phyloP scores from a whole-genome alignment of 2,329 filamentous ascomycete species.

The Cryphonectria japonica region DNA sequence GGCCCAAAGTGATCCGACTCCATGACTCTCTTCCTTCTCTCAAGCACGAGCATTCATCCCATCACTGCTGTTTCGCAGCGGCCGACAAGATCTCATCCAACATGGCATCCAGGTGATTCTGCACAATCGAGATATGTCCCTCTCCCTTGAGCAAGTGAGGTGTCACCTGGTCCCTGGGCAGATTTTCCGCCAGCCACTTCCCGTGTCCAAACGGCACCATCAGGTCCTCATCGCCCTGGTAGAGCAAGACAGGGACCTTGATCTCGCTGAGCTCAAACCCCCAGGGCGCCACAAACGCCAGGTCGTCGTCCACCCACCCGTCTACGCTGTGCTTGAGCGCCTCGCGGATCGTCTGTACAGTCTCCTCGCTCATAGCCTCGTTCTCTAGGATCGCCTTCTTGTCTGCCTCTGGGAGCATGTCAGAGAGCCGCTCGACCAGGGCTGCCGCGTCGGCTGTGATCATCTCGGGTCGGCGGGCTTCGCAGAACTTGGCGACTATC shows the following conservation, averaged over 20 bases:
- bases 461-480: conserved; percentile 15
- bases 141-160: conserved; percentile 32
- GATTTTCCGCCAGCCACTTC: conserved; percentile 32
- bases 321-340: conserved; percentile 30
- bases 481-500: conserved; percentile 9
- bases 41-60: too few species aligned
- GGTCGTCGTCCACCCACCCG: conserved; percentile 36
- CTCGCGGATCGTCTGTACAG: conserved; percentile 22
- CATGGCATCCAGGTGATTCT: conserved; percentile 17
- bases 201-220: conserved; percentile 35
- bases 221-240: conserved; percentile 34
- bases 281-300: conserved; percentile 33
- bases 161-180: conserved; percentile 31
- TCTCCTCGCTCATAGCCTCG: conserved; percentile 9
- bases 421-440: conserved; percentile 18
- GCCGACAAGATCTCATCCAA: conserved; percentile 23
- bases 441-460: conserved; percentile 7
- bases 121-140: conserved; percentile 31
- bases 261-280: conserved; percentile 34
- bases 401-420: conserved; percentile 22
- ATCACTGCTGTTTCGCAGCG: not conserved
- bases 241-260: conserved; percentile 33
- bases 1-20: not conserved
- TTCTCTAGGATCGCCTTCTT: conserved; percentile 20
- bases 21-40: too few species aligned